Percentiles rank a stretch among this genome's conserved stretches.
Conservation (phyloP, 768 basidiomycete species). For the Gloeopeniophorella convolvens region DNA sequence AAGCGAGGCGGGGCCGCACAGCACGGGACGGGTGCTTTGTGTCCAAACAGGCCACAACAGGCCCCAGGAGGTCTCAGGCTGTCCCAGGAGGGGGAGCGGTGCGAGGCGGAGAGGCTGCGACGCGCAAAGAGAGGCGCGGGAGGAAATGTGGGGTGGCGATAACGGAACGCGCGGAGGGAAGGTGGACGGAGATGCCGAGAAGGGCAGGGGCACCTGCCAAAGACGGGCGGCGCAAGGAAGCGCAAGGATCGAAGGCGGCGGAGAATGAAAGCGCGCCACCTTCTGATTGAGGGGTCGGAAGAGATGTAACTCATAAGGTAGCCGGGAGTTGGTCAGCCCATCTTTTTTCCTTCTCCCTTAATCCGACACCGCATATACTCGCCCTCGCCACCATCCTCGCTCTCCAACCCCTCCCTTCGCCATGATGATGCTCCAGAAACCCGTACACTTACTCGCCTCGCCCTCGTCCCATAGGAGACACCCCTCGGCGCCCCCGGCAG, state of each 20-base stretch:
- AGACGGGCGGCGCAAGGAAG: constrained; percentile 8
- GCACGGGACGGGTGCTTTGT: no score
- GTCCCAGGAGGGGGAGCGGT: no score
- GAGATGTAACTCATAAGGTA: no score
- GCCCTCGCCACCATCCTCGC: constrained; percentile 8
- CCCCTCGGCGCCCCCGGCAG: constrained; percentile 62
- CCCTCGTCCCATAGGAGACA: constrained; percentile 47
- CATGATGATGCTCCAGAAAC: constrained; percentile 41
- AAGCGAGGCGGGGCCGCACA: no score
- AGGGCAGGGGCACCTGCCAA: background rate
- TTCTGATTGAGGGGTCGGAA: no score
- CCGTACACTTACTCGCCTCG: constrained; percentile 28
- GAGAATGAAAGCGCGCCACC: constrained; percentile 18
- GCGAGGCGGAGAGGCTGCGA: no score
- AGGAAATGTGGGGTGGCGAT: constrained; percentile 9
- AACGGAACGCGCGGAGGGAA: constrained; percentile 9
- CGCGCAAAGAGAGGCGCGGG: no score
- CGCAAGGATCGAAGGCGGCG: constrained; percentile 4
- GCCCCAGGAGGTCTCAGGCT: no score
- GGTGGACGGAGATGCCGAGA: constrained; percentile 14
- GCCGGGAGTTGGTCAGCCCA: constrained; percentile 15
- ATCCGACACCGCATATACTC: constrained; percentile 22
- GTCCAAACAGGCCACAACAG: no score
- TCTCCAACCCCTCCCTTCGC: constrained; percentile 10
- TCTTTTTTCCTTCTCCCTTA: background rate